Base-by-base conservation (phyloP, 345 rosid species). In the Moringa oleifera region DNA sequence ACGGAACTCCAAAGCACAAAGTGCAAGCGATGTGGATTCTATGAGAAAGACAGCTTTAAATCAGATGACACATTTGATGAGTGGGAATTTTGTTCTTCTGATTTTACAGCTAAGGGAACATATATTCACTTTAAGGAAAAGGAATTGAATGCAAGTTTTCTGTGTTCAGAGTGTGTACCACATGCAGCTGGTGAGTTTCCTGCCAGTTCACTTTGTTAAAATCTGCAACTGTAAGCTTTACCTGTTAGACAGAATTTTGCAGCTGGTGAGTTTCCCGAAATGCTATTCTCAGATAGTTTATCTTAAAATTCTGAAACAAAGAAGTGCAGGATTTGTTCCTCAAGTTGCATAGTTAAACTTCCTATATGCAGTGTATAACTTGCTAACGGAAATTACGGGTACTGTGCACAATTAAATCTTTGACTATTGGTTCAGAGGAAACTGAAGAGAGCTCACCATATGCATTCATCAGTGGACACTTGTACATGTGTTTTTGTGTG, bases 21-120 rank as follows among this genome's bases (percentile, higher is more conserved):
- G 71, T 95, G 99, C 88, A 95, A 91, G 83, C 77, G 95, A 61
- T 95, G 99, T 75, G 99, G 97, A 22, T 73, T 95, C 66, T 95
- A 87, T 51, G 96, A 91, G 80, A 18, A 77, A 68, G 95, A 91
- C 66, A 54, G 19, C 2, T 1, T 87, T 23, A 71, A 37, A 21
- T 25, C 86, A 16, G 96, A 90, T 63, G 89, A 95, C 67, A 77
- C 76, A 7, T 89, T 62, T 79, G 88, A 83, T 24, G 97, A 87
- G 64, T 95, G 97, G 97, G 97, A 91, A 75, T 59, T 95, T 52
- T 95, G 99, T 69, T 75, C 91, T 61, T 91, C 91, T 10, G 95
- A 83, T 67, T 95, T 94, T 71, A 49, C 66, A 52, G 70, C 66
- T 55, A 82, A 78, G 45, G 95, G 93, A 46, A 85, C 64, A 68